A percentile compares a stretch with the other conserved stretches of the same genome.
These are phyloP conservation scores for Elsinoe necatrix DNA, from an alignment of 2,329 filamentous ascomycete genomes.

Conservation along the genomic window DNA sequence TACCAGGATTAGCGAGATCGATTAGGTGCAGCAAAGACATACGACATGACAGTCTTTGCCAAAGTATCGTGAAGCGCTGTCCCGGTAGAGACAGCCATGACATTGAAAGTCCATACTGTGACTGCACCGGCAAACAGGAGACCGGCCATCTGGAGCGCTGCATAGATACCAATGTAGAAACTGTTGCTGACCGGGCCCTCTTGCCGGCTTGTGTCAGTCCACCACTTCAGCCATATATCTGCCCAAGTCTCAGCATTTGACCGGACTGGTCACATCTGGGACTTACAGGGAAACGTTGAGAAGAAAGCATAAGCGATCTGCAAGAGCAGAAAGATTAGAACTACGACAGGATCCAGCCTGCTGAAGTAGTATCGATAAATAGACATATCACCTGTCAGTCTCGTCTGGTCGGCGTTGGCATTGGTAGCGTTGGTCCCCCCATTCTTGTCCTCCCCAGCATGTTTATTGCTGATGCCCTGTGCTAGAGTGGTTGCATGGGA, in stretches of 20 bases:
- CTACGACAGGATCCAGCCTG: slow-evolving; percentile 23
- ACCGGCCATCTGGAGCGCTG: slow-evolving; percentile 5
- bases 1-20: not conserved
- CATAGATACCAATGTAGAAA: slow-evolving; percentile 15
- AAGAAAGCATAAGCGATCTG: slow-evolving; percentile 23
- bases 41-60: slow-evolving; percentile 10
- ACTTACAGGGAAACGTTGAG: slow-evolving; percentile 15
- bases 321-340: slow-evolving; percentile 24
- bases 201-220: slow-evolving; percentile 10
- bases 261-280: not conserved
- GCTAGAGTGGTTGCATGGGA: not conserved
- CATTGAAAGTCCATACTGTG: slow-evolving; percentile 2
- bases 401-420: not conserved
- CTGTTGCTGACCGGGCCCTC: not conserved
- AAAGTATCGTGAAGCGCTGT: not conserved
- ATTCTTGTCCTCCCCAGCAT: too few species aligned
- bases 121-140: not conserved
- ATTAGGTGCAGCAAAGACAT: not conserved
- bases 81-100: slow-evolving; percentile 6
- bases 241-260: not conserved
- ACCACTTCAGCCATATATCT: slow-evolving; percentile 17
- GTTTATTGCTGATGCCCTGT: not conserved
- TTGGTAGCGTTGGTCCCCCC: too few species aligned
- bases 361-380: slow-evolving; percentile 31
- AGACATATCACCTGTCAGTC: slow-evolving; percentile 32